A percentile compares a stretch with the other conserved stretches of the same genome.
These are phyloP conservation scores for Fusarium pseudocircinatum DNA, from an alignment of 2,329 filamentous ascomycete genomes.

Conservation along the genomic window DNA sequence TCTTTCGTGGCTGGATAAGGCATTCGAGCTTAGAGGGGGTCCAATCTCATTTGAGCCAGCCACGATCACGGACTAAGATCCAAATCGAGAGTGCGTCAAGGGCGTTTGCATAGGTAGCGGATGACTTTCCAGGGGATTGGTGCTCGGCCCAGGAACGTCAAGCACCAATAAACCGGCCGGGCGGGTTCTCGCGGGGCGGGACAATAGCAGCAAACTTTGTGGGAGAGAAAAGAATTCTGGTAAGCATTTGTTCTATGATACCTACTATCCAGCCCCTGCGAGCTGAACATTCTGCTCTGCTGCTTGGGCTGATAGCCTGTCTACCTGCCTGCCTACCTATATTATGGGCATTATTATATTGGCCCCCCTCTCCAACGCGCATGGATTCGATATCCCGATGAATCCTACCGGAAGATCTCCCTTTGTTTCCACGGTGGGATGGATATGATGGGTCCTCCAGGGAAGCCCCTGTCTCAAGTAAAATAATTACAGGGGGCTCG, in stretches of 20 bases:
- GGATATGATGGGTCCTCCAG: constrained; percentile 3
- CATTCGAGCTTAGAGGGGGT: constrained; percentile 20
- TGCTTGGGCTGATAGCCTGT: not conserved
- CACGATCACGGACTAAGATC: constrained; percentile 37
- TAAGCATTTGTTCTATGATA: not conserved
- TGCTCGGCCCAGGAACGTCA: constrained; percentile 7
- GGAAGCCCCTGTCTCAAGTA: constrained; percentile 15
- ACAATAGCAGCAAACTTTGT: not conserved
- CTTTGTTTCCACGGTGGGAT: constrained; percentile 21
- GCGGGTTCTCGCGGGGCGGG: constrained; percentile 6
- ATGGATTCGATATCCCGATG: constrained; percentile 20
- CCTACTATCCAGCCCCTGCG: not conserved
- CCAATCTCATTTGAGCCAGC: constrained; percentile 42
- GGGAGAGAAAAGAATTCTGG: not conserved
- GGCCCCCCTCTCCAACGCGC: constrained; percentile 10
- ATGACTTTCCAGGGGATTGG: constrained; percentile 27
- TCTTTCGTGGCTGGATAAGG: constrained; percentile 20
- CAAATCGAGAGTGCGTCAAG: constrained; percentile 38
- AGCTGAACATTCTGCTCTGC: not conserved
- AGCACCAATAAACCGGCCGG: not conserved
- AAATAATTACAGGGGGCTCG: constrained; percentile 15
- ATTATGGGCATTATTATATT: not conserved
- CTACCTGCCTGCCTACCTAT: not conserved
- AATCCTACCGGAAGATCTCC: constrained; percentile 34
- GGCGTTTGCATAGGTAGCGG: constrained; percentile 28